A percentile compares a stretch with the other conserved stretches of the same genome.
phyloP scores from a whole-genome alignment of 805 yeast species.

The Jamesozyma hellenica region DNA sequence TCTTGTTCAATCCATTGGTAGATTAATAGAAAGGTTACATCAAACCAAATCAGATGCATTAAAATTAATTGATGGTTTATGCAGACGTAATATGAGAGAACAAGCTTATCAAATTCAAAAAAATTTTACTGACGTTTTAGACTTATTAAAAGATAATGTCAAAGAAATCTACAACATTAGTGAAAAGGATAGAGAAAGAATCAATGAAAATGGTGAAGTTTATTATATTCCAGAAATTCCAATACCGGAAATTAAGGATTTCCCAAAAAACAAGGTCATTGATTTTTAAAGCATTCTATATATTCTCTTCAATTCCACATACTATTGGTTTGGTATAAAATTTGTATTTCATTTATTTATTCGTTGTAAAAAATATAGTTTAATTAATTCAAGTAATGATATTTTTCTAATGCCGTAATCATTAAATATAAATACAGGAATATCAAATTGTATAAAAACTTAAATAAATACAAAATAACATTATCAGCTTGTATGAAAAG shows the following conservation, averaged over 20 bases:
- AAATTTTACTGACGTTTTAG: conserved; percentile 48
- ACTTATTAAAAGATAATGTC: conserved; percentile 47
- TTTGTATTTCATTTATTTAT: background rate
- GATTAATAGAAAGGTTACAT: conserved; percentile 73
- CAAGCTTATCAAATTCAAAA: conserved; percentile 78
- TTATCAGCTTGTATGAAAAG: conserved; percentile 1
- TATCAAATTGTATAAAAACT: too few relatives aligned
- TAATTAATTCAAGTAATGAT: too few relatives aligned
- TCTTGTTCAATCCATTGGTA: conserved; percentile 74
- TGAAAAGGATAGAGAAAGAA: conserved; percentile 79
- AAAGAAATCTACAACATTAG: conserved; percentile 72
- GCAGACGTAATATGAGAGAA: conserved; percentile 60
- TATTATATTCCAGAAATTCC: conserved; percentile 72
- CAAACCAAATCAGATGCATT: conserved; percentile 67
- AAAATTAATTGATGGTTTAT: conserved; percentile 61
- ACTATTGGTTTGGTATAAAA: too few relatives aligned
- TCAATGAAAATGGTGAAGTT: conserved; percentile 79
- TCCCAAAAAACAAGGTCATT: conserved; percentile 47
- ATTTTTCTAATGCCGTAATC: too few relatives aligned
- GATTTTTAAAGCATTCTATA: conserved; percentile 38
- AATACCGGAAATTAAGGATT: conserved; percentile 52
- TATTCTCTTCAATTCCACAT: background rate
- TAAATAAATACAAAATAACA: background rate
- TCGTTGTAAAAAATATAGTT: too few relatives aligned
- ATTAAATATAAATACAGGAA: too few relatives aligned